phyloP scores from a whole-genome alignment of 73 alveolate species.

The Tetrahymena borealis region DNA sequence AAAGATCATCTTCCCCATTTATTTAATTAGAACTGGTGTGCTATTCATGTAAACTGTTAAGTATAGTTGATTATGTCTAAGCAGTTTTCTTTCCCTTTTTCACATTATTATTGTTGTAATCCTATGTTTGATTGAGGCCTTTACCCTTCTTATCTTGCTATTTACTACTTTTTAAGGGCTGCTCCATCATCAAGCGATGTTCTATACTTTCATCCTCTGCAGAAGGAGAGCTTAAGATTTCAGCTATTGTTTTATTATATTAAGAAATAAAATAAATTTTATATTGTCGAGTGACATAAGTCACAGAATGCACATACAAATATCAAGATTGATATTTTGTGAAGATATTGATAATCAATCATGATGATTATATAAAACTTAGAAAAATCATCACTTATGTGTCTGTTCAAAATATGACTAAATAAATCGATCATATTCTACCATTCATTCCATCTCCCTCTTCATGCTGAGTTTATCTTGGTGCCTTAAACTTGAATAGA shows the following conservation, averaged over 20 bases:
- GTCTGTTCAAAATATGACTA: background rate
- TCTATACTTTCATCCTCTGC: background rate
- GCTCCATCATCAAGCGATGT: background rate
- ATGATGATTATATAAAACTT: background rate
- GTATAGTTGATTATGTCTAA: background rate
- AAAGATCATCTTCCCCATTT: background rate
- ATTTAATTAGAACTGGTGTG: background rate
- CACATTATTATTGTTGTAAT: background rate
- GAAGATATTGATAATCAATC: background rate
- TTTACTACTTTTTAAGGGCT: background rate
- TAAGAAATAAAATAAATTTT: background rate
- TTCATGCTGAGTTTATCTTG: background rate
- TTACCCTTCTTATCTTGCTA: background rate
- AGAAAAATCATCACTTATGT: background rate
- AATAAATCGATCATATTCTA: background rate
- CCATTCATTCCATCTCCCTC: constrained; percentile 1
- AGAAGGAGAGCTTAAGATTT: background rate
- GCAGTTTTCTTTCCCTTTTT: background rate
- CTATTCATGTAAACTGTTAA: background rate
- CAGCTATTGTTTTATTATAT: background rate
- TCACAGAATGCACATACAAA: background rate
- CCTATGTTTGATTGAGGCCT: background rate
- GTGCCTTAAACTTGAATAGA: constrained; percentile 1
- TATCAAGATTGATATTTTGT: background rate
- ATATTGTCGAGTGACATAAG: background rate